Evolutionary conservation across 805 yeast species (phyloP).

Genomic region (Candida nitratophila): DNA sequence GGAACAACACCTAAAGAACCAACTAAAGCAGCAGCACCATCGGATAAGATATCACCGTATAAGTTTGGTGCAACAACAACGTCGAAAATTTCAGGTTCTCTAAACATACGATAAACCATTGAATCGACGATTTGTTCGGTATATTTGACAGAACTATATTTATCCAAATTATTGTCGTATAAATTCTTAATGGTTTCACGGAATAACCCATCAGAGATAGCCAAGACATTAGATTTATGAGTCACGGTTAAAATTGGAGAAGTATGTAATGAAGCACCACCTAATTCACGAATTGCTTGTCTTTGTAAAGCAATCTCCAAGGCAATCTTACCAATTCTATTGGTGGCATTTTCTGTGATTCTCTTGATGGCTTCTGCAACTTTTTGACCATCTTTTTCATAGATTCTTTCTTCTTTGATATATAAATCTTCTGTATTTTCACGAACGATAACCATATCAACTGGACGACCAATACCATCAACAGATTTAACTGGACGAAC

Average conservation of each 20-base stretch:
- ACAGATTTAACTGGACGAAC: slow-evolving; percentile 97
- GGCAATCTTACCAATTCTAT: slow-evolving; percentile 84
- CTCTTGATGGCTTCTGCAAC: slow-evolving; percentile 98
- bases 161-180: slow-evolving; percentile 48
- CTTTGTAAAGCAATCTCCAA: slow-evolving; percentile 90
- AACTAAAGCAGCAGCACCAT: slow-evolving; percentile 97
- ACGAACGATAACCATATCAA: slow-evolving; percentile 96
- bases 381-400: slow-evolving; percentile 72
- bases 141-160: slow-evolving; percentile 55
- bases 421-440: slow-evolving; percentile 98
- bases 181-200: slow-evolving; percentile 73
- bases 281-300: slow-evolving; percentile 64
- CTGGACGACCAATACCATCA: slow-evolving; percentile 77
- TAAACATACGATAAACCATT: slow-evolving; percentile 98
- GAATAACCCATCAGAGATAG: slow-evolving; percentile 91
- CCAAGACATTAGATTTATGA: slow-evolving; percentile 92
- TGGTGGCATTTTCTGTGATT: slow-evolving; percentile 82
- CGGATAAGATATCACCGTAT: slow-evolving; percentile 94
- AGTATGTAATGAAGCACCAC: slow-evolving; percentile 43
- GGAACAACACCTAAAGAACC: slow-evolving; percentile 98
- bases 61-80: slow-evolving; percentile 98
- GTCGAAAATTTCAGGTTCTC: slow-evolving; percentile 96
- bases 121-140: slow-evolving; percentile 98
- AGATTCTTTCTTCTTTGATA: slow-evolving; percentile 85
- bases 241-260: slow-evolving; percentile 79